Conservation (phyloP, 768 basidiomycete species). For the Nidularia pulvinata region DNA sequence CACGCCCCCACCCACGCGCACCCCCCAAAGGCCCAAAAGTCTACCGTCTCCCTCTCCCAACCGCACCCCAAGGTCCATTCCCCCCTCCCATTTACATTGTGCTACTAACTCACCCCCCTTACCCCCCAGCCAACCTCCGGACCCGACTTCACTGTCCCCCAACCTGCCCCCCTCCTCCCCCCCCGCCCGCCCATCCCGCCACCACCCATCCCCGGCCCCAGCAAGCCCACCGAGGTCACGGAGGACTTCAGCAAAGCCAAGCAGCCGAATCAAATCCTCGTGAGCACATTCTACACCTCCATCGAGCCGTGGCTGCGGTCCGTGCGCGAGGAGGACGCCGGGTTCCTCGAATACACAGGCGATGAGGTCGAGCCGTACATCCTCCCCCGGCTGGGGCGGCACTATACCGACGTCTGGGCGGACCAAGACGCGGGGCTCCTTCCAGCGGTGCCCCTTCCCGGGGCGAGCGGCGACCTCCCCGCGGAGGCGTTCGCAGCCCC, state of each 20-base stretch:
- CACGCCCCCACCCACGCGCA: conserved; percentile 33
- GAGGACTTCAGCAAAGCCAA: conserved; percentile 92
- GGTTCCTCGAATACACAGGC: conserved; percentile 88
- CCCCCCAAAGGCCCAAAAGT: conserved; percentile 58
- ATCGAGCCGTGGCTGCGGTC: conserved; percentile 90
- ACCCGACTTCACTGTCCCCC: conserved; percentile 66
- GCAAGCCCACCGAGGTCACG: conserved; percentile 75
- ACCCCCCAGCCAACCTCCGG: conserved; percentile 25
- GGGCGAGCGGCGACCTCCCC: conserved; percentile 26
- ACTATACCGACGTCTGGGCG: conserved; percentile 93
- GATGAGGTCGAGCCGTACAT: conserved; percentile 89
- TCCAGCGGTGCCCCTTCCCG: conserved; percentile 20
- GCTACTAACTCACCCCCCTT: conserved; percentile 7
- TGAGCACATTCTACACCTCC: conserved; percentile 82
- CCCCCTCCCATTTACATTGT: conserved; percentile 1
- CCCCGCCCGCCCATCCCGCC: conserved; percentile 62
- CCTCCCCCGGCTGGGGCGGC: conserved; percentile 83
- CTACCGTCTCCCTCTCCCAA: conserved; percentile 36
- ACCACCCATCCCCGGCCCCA: conserved; percentile 78
- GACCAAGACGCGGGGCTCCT: conserved; percentile 74
- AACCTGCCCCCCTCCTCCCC: conserved; percentile 46
- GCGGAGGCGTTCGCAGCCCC: conserved; percentile 43
- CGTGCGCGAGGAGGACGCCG: conserved; percentile 94
- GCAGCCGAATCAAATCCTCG: conserved; percentile 66
- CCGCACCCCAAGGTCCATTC: conserved; percentile 43